Evolutionary conservation across 1,284 basidiomycete species (phyloP).

Genomic region (Omphalotus olearius): DNA sequence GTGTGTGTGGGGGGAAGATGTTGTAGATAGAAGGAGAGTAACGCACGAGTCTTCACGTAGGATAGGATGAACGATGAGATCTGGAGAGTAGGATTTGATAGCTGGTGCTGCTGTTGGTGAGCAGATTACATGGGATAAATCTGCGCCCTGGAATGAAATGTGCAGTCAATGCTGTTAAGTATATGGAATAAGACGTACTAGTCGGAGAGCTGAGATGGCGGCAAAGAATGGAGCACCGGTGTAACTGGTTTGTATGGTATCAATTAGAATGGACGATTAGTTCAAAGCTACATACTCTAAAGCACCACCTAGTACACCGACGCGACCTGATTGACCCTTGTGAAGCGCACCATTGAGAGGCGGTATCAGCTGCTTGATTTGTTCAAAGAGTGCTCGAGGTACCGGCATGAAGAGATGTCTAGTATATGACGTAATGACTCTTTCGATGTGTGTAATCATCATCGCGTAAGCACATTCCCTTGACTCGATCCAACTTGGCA

Average conservation of each 20-base stretch:
- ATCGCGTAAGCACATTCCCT: too few species aligned
- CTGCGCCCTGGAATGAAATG: conserved; percentile 63
- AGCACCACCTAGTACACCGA: conserved; percentile 92
- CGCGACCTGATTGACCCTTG: conserved; percentile 94
- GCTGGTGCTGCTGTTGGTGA: conserved; percentile 84
- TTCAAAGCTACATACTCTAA: conserved; percentile 59
- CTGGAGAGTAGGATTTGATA: conserved; percentile 95
- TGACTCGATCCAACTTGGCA: too few species aligned
- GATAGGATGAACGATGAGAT: conserved; percentile 94
- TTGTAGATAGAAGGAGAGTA: background rate
- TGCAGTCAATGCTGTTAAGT: background rate
- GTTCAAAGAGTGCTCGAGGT: conserved; percentile 54
- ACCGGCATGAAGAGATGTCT: conserved; percentile 43
- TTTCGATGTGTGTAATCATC: too few species aligned
- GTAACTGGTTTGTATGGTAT: conserved; percentile 50
- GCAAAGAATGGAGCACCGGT: conserved; percentile 96
- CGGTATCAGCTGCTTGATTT: conserved; percentile 78
- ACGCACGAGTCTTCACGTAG: conserved; percentile 58
- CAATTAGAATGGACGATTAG: background rate
- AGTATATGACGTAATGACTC: too few species aligned
- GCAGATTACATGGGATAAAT: conserved; percentile 96
- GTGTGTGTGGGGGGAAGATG: conserved; percentile 9
- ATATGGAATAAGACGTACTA: conserved; percentile 43
- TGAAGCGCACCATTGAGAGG: conserved; percentile 82
- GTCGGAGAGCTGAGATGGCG: conserved; percentile 80